These are phyloP conservation scores for Cercospora brassicicola DNA, from an alignment of 2,329 filamentous ascomycete genomes.

Conservation along the genomic window DNA sequence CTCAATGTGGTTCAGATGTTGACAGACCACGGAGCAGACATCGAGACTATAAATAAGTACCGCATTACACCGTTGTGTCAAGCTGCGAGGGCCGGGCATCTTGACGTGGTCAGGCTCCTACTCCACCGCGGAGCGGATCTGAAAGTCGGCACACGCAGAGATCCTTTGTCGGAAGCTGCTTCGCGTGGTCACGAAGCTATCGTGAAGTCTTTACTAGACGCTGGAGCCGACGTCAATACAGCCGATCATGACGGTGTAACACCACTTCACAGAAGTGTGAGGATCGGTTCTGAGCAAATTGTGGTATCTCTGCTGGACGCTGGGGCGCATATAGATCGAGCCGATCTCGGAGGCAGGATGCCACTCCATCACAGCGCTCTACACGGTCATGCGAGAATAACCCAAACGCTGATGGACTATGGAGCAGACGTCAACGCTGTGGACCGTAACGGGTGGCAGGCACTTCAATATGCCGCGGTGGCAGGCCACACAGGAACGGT, in stretches of 20 bases:
- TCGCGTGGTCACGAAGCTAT: background rate
- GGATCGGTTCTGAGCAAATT: too few relatives aligned
- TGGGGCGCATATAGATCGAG: too few relatives aligned
- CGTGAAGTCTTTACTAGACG: background rate
- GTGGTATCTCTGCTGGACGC: too few relatives aligned
- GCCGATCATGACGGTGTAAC: background rate
- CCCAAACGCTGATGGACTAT: background rate
- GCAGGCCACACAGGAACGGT: background rate
- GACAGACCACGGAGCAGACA: background rate
- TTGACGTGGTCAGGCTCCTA: background rate
- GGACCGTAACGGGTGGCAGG: background rate
- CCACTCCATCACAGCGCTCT: background rate
- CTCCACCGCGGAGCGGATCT: too few relatives aligned
- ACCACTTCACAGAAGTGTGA: background rate
- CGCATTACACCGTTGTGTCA: too few relatives aligned
- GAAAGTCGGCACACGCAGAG: too few relatives aligned
- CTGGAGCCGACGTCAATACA: too few relatives aligned
- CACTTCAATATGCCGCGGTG: background rate
- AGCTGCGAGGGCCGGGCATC: background rate
- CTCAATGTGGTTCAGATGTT: too few relatives aligned
- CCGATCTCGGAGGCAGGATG: too few relatives aligned
- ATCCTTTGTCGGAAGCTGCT: background rate
- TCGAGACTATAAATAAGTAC: background rate
- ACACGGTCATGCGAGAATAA: background rate
- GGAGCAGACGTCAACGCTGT: background rate